Evolutionary conservation across 2,329 filamentous ascomycete species (phyloP), one percentile per base, ranked within the genome.

Genomic region (Cladosporium sp.): DNA sequence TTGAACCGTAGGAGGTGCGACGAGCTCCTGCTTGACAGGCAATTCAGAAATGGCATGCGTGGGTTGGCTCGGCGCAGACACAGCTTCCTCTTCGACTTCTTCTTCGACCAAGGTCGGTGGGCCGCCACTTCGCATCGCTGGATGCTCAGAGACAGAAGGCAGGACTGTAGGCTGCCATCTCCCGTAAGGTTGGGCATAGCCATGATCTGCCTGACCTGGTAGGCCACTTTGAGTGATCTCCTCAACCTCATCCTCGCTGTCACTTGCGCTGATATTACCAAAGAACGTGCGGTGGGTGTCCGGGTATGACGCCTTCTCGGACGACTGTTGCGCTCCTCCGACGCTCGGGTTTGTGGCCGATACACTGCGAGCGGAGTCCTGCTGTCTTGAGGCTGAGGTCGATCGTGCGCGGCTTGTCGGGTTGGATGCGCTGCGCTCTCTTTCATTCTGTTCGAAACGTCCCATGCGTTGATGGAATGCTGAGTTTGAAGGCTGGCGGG

Each of bases 301-400:
- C 8, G 66, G 63, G 20, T 60, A 56, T 37, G 59, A 56, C n/a
- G 60, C 40, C n/a, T 56, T 49, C 3, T 59, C 57, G n/a, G 62
- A 13, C 4, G 32, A 22, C 4, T 45, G 22, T 35, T 59, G 52
- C 20, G 42, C 42, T 19, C 54, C 35, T n/a, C 49, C 19, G 37
- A 34, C 58, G 39, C 28, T 53, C 47, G 65, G 73, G 1, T 73
- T 74, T 36, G 77, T 75, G n/a, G 71, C 70, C 57, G 78, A 77
- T 51, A 79, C 78, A 13, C 76, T 73, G 8, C 75, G 42, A 28
- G 17, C 42, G 6, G 64, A 47, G 58, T 74, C 68, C 40, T 64
- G 66, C 7, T 24, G 28, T 35, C 70, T 69, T 25, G 66, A 60
- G 8, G 65, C 60, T 12, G 74, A 71, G 17, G 67, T 62, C 15